A percentile compares a stretch with the other conserved stretches of the same genome.
phyloP scores from a whole-genome alignment of 306 rosid genomes.

The Acmispon strigosus region DNA sequence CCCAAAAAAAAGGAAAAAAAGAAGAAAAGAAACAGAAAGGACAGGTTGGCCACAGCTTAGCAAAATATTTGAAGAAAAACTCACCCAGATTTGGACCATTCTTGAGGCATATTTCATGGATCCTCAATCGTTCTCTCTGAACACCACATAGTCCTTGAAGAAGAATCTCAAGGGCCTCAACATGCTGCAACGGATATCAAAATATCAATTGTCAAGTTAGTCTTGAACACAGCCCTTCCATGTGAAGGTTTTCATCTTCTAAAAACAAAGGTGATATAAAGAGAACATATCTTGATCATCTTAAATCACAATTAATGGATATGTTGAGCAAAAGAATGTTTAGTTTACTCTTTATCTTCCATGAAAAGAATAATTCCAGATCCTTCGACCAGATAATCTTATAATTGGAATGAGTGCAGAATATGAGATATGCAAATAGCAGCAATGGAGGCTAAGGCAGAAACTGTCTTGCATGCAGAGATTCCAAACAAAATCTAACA shows the following conservation, averaged over 20 bases:
- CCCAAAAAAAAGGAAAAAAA: neutral
- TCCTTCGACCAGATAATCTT: too few species aligned
- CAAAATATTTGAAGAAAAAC: neutral
- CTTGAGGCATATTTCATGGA: conserved; percentile 87
- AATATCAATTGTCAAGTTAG: conserved; percentile 5
- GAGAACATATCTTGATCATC: neutral
- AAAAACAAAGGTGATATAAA: neutral
- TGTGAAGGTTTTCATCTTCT: neutral
- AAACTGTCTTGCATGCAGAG: neutral
- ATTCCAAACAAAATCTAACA: neutral
- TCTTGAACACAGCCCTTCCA: neutral
- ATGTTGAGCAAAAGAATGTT: conserved; percentile 2
- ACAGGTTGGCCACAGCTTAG: neutral
- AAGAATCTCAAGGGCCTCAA: conserved; percentile 95
- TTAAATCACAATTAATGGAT: neutral
- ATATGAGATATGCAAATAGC: neutral
- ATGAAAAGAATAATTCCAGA: too few species aligned
- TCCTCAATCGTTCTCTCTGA: conserved; percentile 65
- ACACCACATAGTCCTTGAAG: conserved; percentile 97
- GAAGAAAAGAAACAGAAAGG: neutral
- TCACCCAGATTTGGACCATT: conserved; percentile 77
- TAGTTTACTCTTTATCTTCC: neutral
- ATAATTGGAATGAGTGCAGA: too few species aligned
- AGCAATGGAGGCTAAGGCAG: neutral
- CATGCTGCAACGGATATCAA: conserved; percentile 56